A percentile compares a stretch with the other conserved stretches of the same genome.
Evolutionary conservation across 768 basidiomycete species (phyloP).

Genomic region (Goffeauzyma gilvescens): DNA sequence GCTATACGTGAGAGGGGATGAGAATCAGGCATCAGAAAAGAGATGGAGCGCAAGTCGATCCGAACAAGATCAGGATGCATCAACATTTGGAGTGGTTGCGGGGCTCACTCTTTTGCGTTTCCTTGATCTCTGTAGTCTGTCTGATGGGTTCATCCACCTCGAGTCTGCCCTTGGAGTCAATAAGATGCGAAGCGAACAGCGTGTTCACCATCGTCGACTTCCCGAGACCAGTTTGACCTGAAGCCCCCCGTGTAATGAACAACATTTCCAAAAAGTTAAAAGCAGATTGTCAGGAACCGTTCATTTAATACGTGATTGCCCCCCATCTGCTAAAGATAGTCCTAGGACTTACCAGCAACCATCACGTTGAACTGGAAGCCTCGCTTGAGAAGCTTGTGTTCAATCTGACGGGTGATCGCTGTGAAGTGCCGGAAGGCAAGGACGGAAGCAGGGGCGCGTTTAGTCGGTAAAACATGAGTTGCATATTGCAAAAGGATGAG

Average conservation of each 20-base stretch:
- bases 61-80: conserved; percentile 3
- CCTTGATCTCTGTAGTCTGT: conserved; percentile 92
- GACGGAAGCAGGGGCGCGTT: not conserved
- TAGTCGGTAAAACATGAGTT: not conserved
- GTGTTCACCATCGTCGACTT: conserved; percentile 99
- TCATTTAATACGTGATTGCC: too few species aligned
- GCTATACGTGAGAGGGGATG: conserved; percentile 37
- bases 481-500: not conserved
- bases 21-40: not conserved
- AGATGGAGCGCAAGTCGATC: not conserved
- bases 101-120: conserved; percentile 69
- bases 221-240: conserved; percentile 91
- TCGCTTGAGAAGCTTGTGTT: conserved; percentile 96
- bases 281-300: too few species aligned
- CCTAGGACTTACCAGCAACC: conserved; percentile 63
- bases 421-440: not conserved
- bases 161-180: conserved; percentile 89
- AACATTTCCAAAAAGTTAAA: too few species aligned
- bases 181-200: conserved; percentile 93
- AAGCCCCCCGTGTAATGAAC: not conserved
- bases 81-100: too few species aligned
- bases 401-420: conserved; percentile 85
- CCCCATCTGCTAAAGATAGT: too few species aligned
- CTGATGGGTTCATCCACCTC: conserved; percentile 71
- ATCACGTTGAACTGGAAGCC: conserved; percentile 99